Base-by-base conservation (phyloP, 129 eudicot genomes). In the Apium graveolens region DNA sequence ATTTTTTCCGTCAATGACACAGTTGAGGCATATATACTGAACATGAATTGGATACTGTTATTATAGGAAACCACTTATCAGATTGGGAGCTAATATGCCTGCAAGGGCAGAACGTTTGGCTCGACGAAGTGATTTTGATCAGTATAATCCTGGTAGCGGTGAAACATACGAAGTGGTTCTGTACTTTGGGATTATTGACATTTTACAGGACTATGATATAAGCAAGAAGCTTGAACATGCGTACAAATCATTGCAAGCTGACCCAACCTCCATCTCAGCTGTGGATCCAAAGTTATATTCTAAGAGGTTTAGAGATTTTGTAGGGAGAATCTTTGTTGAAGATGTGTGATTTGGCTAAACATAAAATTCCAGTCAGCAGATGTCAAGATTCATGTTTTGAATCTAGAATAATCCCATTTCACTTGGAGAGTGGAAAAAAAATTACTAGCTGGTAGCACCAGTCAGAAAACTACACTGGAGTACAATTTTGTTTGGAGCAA, bases 141-240 rank as follows among this genome's bases (percentile, higher is more conserved):
- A 91, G 79, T 93, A 86, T 63, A 82, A 86, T 71, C 90, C 90
- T 0, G 91, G 98, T 12, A 77, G 89, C 26, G 88, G 91, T 74
- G 98, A 95, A 83, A 81, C 81, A 0, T 92, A 87, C 75, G 97
- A 95, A 81, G 96, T 92, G 39, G 88, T 95, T n/a, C 91, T 95
- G 78, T 95, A 95, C 90, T 92, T 95, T 80, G 99, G 99, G 66
- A 86, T 95, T 35, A 95, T 95, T 37, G 99, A 95, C 83, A 92
- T 95, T 48, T 81, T 94, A 74, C 98, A 94, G 86, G 98, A 94
- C 65, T 94, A 94, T 26, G 98, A 94, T 45, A 94, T 94, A 39
- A 91, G 96, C 93, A 94, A 94, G 89, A 91, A 90, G 84, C 85
- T 94, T n/a, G 98, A 95, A 74, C 99, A 92, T 69, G 97, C 97